A percentile compares a stretch with the other conserved stretches of the same genome.
These are phyloP conservation scores for Avena sativa DNA, from an alignment of 176 grass and related monocot genomes.

Conservation along the genomic window DNA sequence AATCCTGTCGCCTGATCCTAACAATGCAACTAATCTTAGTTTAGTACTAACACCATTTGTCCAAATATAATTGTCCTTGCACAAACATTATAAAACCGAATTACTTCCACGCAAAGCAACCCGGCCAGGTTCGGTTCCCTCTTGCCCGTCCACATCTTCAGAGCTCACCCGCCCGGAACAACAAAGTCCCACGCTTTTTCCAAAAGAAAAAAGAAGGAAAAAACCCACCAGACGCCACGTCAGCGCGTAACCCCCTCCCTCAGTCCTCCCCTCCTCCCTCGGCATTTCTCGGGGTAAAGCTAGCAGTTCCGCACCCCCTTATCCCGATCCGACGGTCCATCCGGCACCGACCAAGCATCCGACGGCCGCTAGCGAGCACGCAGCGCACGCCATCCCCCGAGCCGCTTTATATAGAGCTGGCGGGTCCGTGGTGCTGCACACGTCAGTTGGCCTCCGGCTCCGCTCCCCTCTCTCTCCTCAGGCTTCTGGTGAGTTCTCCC, in stretches of 20 bases:
- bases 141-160: not conserved
- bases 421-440: not conserved
- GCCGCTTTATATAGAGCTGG: conserved; percentile 35
- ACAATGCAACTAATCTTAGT: too few species aligned
- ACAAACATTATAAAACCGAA: not conserved
- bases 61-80: not conserved
- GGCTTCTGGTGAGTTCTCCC: conserved; percentile 47
- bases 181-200: not conserved
- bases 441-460: conserved; percentile 6
- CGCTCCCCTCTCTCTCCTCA: not conserved
- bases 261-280: not conserved
- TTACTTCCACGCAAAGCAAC: conserved; percentile 3
- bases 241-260: not conserved
- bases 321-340: conserved; percentile 35
- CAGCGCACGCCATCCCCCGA: not conserved
- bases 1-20: too few species aligned
- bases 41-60: not conserved
- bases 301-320: conserved; percentile 32
- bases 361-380: not conserved
- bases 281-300: not conserved
- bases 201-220: not conserved
- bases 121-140: not conserved
- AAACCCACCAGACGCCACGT: not conserved
- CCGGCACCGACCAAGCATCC: not conserved
- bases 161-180: not conserved